A percentile compares a stretch with the other conserved stretches of the same genome.
phyloP scores from a whole-genome alignment of 768 basidiomycete genomes.

The Russula abietina region DNA sequence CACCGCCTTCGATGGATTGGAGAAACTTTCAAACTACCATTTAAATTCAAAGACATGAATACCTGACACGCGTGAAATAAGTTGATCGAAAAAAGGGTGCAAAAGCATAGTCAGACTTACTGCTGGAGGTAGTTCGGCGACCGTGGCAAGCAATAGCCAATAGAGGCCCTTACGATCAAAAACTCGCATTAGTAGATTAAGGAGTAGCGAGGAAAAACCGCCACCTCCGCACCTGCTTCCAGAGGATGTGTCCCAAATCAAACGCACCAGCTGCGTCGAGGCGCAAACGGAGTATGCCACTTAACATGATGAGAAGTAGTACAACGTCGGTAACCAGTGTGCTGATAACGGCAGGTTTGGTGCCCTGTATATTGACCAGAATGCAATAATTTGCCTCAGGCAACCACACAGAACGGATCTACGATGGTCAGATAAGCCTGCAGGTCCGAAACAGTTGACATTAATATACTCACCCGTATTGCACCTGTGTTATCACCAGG shows the following conservation, averaged over 20 bases:
- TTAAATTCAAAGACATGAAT: conserved; percentile 2
- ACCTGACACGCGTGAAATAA: background rate
- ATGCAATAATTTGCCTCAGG: background rate
- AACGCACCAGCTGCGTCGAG: background rate
- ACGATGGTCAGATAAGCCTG: background rate
- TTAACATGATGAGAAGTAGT: background rate
- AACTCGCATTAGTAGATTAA: background rate
- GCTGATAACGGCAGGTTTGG: background rate
- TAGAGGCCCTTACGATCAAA: background rate
- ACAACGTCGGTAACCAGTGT: background rate
- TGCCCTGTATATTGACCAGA: background rate
- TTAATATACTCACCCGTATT: background rate
- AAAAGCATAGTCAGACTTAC: background rate
- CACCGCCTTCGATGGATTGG: background rate
- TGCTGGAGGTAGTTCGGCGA: background rate
- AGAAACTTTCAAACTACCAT: background rate
- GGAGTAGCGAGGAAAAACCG: background rate
- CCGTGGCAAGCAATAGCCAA: conserved; percentile 1
- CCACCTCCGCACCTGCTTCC: conserved; percentile 1
- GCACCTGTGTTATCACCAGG: background rate
- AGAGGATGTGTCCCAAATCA: background rate
- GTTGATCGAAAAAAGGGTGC: background rate
- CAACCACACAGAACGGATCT: background rate
- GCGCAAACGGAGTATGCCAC: background rate
- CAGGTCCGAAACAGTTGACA: background rate